Evolutionary conservation across 805 yeast species (phyloP).

Genomic region (Teunomyces funiuensis): DNA sequence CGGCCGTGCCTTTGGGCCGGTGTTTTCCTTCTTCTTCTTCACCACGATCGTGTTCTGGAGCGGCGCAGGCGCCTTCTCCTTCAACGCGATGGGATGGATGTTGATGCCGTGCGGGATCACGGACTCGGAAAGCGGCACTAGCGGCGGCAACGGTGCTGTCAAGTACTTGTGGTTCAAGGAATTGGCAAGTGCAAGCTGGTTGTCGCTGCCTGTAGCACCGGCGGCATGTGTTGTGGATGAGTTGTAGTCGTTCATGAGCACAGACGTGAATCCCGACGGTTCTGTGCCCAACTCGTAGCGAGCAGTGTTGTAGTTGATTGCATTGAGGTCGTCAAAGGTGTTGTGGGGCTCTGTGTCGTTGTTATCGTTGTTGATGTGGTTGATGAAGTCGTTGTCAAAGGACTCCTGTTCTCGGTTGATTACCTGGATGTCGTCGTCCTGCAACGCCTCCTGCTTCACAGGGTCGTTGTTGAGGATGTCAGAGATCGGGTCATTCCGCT

Average conservation of each 20-base stretch:
- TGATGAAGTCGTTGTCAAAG: slow-evolving; percentile 9
- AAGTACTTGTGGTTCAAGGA: slow-evolving; percentile 11
- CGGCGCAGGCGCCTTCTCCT: slow-evolving; percentile 1
- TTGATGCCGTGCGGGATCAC: slow-evolving; percentile 24
- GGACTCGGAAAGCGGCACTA: slow-evolving; percentile 31
- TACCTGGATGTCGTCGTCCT: slow-evolving; percentile 22
- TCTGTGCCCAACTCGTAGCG: not conserved
- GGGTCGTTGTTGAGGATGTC: not conserved
- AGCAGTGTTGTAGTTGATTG: not conserved
- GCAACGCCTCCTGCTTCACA: not conserved
- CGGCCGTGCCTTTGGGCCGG: slow-evolving; percentile 61
- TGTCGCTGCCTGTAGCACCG: not conserved
- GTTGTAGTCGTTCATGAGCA: slow-evolving; percentile 4
- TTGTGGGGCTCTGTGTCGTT: not conserved
- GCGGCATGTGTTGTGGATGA: not conserved
- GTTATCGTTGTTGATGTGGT: not conserved
- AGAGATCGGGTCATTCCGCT: not conserved
- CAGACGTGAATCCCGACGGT: slow-evolving; percentile 4
- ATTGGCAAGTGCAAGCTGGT: slow-evolving; percentile 5
- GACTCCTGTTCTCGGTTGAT: slow-evolving; percentile 17
- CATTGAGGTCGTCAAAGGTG: not conserved
- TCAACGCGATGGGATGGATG: slow-evolving; percentile 14
- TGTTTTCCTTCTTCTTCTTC: slow-evolving; percentile 32
- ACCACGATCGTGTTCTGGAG: slow-evolving; percentile 5
- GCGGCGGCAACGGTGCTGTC: slow-evolving; percentile 22